Base-by-base conservation (phyloP, 225 moss, liverwort and hornwort species). In the Marchantia polymorpha region DNA sequence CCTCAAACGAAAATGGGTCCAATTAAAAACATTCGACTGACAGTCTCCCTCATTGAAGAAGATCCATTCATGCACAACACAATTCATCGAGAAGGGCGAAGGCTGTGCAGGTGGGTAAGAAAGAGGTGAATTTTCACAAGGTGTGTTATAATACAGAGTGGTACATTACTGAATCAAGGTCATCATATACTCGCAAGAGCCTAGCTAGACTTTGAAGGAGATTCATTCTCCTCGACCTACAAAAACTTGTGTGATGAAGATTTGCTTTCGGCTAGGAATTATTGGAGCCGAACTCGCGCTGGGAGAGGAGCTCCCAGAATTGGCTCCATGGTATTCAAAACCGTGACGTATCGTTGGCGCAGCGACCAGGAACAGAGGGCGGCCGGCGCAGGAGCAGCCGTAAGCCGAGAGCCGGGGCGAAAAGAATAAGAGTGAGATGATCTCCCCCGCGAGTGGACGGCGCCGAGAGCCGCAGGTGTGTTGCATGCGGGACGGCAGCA, bases 111-210 rank as follows among this genome's bases (percentile, higher is more conserved):
- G 8, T 25, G 5, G 8, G 26, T 6, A 20, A 52, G 17, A 26
- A 58, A 75, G 73, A 55, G 27, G 27, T 69, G 31, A 75, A 73
- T 55, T 55, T 75, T 75, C 74, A 75, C 74, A 56, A 31, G 74
- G 29, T 58, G 29, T 58, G 30, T 75, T 75, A 75, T 75, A 29
- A 55, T 75, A 75, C 74, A 75, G 53, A 54, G 54, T 75, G 74
- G 29, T 72, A 72, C 72, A 13, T 25, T 72, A 52, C 72, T 72
- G 52, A 52, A 56, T 31, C 54, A 75, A 55, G 27, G 11, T 55
- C 23, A 14, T 55, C 23, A 55, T 72, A 72, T 75, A 56, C 74
- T 75, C 74, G 74, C 55, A 56, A 75, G 56, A 75, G 56, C 31
- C 74, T 75, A 75, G 12, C 74, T 55, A 29, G 56, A 58, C 29